Percentiles rank a stretch among this genome's conserved stretches.
These are phyloP conservation scores for Macrotyloma uniflorum DNA, from an alignment of 306 rosid genomes.

Conservation along the genomic window DNA sequence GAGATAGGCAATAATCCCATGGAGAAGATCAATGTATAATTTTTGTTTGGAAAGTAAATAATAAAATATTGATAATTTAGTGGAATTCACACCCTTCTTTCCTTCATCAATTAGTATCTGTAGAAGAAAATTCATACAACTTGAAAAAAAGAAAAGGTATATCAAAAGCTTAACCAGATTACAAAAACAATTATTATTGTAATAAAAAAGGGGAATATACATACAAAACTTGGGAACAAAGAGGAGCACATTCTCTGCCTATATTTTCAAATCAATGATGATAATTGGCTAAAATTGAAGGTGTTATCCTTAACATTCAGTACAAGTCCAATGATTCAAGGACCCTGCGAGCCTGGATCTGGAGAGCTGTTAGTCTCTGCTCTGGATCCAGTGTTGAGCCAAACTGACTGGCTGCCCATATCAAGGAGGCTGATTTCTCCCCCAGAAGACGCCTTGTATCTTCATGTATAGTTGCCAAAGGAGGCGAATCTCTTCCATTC, in stretches of 20 bases:
- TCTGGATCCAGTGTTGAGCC: constrained; percentile 90
- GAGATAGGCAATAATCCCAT: background rate
- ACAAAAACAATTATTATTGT: background rate
- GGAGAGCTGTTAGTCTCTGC: constrained; percentile 81
- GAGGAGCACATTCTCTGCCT: background rate
- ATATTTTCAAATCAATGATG: background rate
- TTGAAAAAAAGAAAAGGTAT: background rate
- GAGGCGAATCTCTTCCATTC: constrained; percentile 72
- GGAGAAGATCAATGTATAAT: background rate
- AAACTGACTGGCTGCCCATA: constrained; percentile 98
- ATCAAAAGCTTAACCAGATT: background rate
- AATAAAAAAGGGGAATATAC: constrained; percentile 4
- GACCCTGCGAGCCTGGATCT: constrained; percentile 91
- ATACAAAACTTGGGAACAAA: background rate
- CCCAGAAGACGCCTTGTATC: constrained; percentile 85
- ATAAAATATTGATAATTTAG: background rate
- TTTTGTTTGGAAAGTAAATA: background rate
- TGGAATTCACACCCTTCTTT: background rate
- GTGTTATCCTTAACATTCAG: constrained; percentile 40
- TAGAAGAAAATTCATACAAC: constrained; percentile 13
- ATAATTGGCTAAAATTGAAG: background rate
- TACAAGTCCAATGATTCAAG: constrained; percentile 84
- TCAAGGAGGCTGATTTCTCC: constrained; percentile 92
- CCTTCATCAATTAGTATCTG: background rate
- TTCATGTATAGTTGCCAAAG: constrained; percentile 82